phyloP scores from a whole-genome alignment of 192 early-diverging fungal genomes.

The Coemansia nantahalensis region DNA sequence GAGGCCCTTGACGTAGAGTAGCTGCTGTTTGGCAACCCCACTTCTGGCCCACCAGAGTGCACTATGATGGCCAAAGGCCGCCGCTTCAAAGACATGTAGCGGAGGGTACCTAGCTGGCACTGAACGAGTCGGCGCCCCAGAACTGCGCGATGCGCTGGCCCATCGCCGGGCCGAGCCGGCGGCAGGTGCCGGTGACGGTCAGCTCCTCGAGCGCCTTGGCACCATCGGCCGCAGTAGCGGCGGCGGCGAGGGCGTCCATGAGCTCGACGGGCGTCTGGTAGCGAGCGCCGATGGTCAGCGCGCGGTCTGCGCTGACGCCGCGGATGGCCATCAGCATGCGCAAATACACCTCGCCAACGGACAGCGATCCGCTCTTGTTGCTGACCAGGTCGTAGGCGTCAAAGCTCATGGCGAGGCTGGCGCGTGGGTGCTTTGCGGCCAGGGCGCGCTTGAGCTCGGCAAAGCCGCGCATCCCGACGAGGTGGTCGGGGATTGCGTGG shows the following conservation, averaged over 20 bases:
- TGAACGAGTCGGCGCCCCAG: constrained; percentile 56
- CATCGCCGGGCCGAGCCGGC: constrained; percentile 54
- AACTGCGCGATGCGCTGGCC: constrained; percentile 59
- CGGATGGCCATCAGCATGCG: constrained; percentile 82
- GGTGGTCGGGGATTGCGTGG: constrained; percentile 55
- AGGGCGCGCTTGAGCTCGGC: constrained; percentile 53
- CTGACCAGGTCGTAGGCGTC: constrained; percentile 64
- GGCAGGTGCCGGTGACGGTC: constrained; percentile 50
- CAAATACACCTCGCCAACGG: constrained; percentile 73
- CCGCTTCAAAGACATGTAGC: too few species aligned
- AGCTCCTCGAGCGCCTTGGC: constrained; percentile 50
- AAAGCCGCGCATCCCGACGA: constrained; percentile 54
- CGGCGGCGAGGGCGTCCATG: constrained; percentile 45
- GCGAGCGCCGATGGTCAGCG: constrained; percentile 60
- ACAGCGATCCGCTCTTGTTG: constrained; percentile 70
- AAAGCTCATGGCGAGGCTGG: constrained; percentile 60
- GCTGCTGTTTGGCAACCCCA: too few species aligned
- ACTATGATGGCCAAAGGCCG: too few species aligned
- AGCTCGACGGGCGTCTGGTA: constrained; percentile 68
- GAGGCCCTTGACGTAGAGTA: too few species aligned
- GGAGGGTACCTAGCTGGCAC: too few species aligned
- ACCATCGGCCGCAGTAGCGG: constrained; percentile 30
- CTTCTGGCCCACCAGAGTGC: too few species aligned
- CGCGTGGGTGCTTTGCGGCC: constrained; percentile 22
- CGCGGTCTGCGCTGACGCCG: constrained; percentile 86